Evolutionary conservation across 176 grass and related monocot genomes (phyloP), one percentile per base, ranked within the genome.

Genomic region (Bonia amplexicaulis): DNA sequence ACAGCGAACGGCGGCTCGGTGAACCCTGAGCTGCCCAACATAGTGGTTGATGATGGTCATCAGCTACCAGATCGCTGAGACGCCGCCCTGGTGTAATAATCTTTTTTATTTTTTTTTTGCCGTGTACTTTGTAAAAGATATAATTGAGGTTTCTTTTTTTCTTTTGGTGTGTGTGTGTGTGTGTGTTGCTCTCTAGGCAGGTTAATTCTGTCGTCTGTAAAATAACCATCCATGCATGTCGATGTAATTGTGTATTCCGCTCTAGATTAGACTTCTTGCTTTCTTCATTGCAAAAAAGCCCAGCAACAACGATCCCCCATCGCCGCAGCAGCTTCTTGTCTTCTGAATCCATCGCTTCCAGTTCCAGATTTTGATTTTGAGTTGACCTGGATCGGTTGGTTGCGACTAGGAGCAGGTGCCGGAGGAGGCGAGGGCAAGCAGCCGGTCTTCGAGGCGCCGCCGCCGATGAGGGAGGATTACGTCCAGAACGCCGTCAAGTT

Each of bases 401-500:
- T 22, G 26, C 17, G 5, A 13, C 60, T 59, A 29, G 58, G 15
- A 2, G n/a, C 76, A 78, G 76, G 20, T 48, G 55, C 22, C 16
- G 60, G 23, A 10, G 81, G 22, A 12, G 29, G 20, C 26, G 75
- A 49, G 10, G 87, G 2, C 63, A 39, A 71, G 25, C 73, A 94
- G 72, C 46, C 76, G 84, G 64, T 80, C 9, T 88, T 90, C 41
- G 87, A 87, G 20, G 62, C 86, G 17, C 35, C 88, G 59, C 65
- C 85, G 80, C 85, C 91, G 63, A 74, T 94, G 55, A 90, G 96
- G 80, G 93, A 95, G 88, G 96, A 98, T 37, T 92, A 95, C 77
- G 90, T 98, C 72, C 41, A 79, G 89, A 98, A 98, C 87, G 93
- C 96, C 59, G 89, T 98, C 82, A 98, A 90, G 77, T 98, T 98